Base-by-base conservation (phyloP, 116 monocot species). In the Dioscorea cayenensis region DNA sequence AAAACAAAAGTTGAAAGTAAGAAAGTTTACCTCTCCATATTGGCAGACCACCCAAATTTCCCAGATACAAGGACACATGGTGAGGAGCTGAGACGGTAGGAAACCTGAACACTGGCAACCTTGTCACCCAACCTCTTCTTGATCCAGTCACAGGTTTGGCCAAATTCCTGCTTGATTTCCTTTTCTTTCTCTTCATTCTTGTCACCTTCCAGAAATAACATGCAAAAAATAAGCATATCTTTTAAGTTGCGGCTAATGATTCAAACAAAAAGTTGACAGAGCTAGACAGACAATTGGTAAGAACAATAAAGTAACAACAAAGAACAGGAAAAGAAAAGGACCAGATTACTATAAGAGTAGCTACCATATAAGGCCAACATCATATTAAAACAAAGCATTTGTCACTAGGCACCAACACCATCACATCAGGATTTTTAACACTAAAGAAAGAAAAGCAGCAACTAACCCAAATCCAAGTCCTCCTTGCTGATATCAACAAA, bases 401-500 rank as follows among this genome's bases (percentile, higher is more conserved):
- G 55, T 55, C 55, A 55, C 13, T 10, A 38, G 43, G 43, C 43
- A 43, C 3, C 43, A 43, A 43, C 6, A 43, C 43, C 43, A 3
- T 55, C 55, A 55, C 17, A 55, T 1, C 19, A 55, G 12, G 19
- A 16, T 55, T 55, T n/a, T 55, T 8, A 55, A 5, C 5, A 14
- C 14, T 55, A 55, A 55, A 55, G 55, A 55, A 55, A n/a, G n/a
- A 12, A 55, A 14, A 55, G 16, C 17, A 55, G 55, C 55, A 13
- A 77, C 81, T 78, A 49, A 97, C 97, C 97, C 37, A 97, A 72
- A 79, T 97, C 97, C 52, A 97, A 74, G 38, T 90, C 97, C 70
- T 97, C 97, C 73, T 97, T 97, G 93, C 93, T 97, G 73, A 97
- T 93, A 75, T 97, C 97, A 22, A 93, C 89, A 79, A 97, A 97